These are phyloP conservation scores for Lactuca sativa DNA, from an alignment of 129 eudicot genomes.

Conservation along the genomic window DNA sequence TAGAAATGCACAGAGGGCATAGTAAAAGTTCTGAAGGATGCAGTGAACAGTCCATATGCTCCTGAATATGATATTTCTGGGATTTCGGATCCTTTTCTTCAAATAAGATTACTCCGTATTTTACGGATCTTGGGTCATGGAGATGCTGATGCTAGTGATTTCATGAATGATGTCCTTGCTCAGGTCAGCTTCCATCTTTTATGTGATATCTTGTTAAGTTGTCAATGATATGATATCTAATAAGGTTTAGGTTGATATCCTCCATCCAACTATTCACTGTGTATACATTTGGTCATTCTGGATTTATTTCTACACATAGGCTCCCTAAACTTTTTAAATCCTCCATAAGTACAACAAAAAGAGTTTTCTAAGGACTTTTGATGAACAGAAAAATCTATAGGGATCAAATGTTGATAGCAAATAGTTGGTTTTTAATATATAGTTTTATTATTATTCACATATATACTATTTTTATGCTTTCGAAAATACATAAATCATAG, in stretches of 20 bases:
- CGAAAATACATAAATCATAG: background rate
- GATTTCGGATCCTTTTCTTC: slow-evolving; percentile 94
- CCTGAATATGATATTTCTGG: slow-evolving; percentile 97
- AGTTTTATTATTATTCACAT: too few relatives aligned
- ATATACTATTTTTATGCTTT: too few relatives aligned
- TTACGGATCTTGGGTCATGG: slow-evolving; percentile 87
- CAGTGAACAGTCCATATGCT: slow-evolving; percentile 93
- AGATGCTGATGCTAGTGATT: slow-evolving; percentile 98
- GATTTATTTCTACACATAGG: too few relatives aligned
- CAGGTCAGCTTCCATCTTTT: slow-evolving; percentile 53
- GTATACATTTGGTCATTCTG: too few relatives aligned
- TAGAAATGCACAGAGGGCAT: slow-evolving; percentile 87
- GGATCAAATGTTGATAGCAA: too few relatives aligned
- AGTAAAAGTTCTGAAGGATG: slow-evolving; percentile 86
- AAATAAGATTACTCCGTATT: slow-evolving; percentile 80
- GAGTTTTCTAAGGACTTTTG: too few relatives aligned
- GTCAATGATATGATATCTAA: slow-evolving; percentile 3
- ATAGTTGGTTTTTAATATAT: too few relatives aligned
- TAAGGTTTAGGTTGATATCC: background rate
- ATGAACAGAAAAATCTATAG: too few relatives aligned
- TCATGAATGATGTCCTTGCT: slow-evolving; percentile 95
- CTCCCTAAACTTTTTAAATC: too few relatives aligned
- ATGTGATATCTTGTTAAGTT: slow-evolving; percentile 16
- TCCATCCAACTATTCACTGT: too few relatives aligned
- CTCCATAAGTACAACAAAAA: too few relatives aligned